These are phyloP conservation scores for Elsinoe fawcettii DNA, from an alignment of 2,329 filamentous ascomycete genomes.

Conservation along the genomic window DNA sequence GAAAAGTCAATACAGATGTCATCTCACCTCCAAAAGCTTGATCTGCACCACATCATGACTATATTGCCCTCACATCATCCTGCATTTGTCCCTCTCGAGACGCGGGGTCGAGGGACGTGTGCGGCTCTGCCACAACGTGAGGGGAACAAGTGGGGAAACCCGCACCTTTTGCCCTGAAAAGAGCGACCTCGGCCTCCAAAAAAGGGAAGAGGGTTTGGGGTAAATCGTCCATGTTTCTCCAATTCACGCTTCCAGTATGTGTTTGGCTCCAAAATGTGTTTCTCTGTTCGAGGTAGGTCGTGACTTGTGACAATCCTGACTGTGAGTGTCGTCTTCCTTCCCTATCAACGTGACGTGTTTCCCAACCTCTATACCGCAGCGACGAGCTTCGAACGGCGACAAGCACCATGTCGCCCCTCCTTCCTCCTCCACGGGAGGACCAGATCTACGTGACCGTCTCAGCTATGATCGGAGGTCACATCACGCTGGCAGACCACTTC, in stretches of 20 bases:
- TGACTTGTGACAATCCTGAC: not conserved
- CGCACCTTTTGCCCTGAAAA: not conserved
- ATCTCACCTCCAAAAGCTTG: constrained; percentile 6
- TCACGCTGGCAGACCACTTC: constrained; percentile 41
- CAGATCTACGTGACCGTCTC: constrained; percentile 10
- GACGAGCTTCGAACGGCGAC: not conserved
- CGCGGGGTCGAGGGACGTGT: constrained; percentile 7
- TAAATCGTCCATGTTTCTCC: constrained; percentile 4
- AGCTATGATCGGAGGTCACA: constrained; percentile 21
- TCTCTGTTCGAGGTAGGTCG: not conserved
- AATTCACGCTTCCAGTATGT: not conserved
- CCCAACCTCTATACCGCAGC: not conserved
- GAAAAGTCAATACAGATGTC: not conserved
- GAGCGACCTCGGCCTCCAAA: constrained; percentile 1
- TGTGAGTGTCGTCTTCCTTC: not conserved
- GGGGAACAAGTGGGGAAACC: constrained; percentile 13
- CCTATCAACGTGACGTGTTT: not conserved
- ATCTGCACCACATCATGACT: constrained; percentile 9
- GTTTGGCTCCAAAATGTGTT: not conserved
- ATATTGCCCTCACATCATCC: constrained; percentile 12
- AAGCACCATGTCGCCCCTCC: constrained; percentile 1
- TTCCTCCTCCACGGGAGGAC: not conserved
- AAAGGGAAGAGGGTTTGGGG: not conserved
- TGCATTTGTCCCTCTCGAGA: constrained; percentile 1
- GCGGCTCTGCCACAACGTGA: constrained; percentile 7